These are phyloP conservation scores for Zizania palustris DNA, from an alignment of 202 grass and related monocot species.

Conservation along the genomic window DNA sequence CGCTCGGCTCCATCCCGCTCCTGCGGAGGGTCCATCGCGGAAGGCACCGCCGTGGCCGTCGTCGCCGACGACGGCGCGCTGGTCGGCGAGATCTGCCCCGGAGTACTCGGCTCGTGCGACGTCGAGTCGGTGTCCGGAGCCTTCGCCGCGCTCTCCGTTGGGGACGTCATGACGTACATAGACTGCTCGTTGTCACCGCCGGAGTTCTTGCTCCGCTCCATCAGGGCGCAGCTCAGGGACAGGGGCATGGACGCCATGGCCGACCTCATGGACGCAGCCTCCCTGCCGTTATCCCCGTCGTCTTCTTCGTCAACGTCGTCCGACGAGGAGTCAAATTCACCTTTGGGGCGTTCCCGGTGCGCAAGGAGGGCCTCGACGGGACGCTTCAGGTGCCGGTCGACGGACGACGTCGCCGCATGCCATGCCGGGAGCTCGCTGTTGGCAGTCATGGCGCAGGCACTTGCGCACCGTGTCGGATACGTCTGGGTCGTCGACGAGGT, in stretches of 20 bases:
- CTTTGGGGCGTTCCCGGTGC: neutral
- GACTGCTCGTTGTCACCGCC: slow-evolving; percentile 51
- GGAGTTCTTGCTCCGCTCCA: slow-evolving; percentile 46
- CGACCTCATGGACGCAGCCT: slow-evolving; percentile 44
- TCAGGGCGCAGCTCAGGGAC: slow-evolving; percentile 45
- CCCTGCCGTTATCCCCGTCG: neutral
- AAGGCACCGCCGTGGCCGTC: slow-evolving; percentile 67
- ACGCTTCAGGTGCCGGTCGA: slow-evolving; percentile 52
- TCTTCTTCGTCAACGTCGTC: slow-evolving; percentile 36
- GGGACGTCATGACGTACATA: slow-evolving; percentile 63
- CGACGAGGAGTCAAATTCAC: slow-evolving; percentile 53
- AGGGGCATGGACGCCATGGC: slow-evolving; percentile 55
- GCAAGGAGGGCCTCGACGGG: slow-evolving; percentile 51
- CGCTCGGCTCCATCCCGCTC: slow-evolving; percentile 49
- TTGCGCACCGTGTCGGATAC: slow-evolving; percentile 75
- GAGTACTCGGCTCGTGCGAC: slow-evolving; percentile 56
- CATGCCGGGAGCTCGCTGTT: slow-evolving; percentile 73
- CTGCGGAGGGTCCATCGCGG: slow-evolving; percentile 38
- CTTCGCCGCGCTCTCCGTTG: slow-evolving; percentile 54
- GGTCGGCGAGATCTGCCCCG: slow-evolving; percentile 66
- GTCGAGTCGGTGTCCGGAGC: slow-evolving; percentile 34
- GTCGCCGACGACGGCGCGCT: slow-evolving; percentile 50
- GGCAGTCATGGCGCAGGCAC: slow-evolving; percentile 87
- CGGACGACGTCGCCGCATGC: slow-evolving; percentile 65
- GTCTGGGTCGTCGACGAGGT: slow-evolving; percentile 76